These are phyloP conservation scores for Hepatocystis sp. DNA, from an alignment of 169 alveolate species.

Conservation along the genomic window DNA sequence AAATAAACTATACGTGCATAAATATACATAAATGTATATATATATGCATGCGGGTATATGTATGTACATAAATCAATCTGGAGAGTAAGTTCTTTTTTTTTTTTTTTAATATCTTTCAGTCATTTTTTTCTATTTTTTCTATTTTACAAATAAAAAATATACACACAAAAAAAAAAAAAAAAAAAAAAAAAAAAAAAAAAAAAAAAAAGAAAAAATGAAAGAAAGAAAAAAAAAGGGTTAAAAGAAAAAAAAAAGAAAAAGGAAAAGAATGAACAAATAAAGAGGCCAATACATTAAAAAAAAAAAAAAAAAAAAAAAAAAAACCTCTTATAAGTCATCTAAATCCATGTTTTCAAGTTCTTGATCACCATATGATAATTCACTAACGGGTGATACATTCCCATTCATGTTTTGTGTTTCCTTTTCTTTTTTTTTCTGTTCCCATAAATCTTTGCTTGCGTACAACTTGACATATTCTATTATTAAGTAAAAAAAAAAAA, in stretches of 20 bases:
- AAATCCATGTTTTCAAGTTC: constrained; percentile 52
- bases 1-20: constrained; percentile 5
- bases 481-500: not conserved
- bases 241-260: not conserved
- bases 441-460: constrained; percentile 87
- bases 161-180: constrained; percentile 27
- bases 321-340: constrained; percentile 21
- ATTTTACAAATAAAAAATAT: constrained; percentile 22
- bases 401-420: constrained; percentile 38
- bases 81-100: not conserved
- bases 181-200: constrained; percentile 8
- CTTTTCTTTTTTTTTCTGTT: constrained; percentile 69
- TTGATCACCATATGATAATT: constrained; percentile 64
- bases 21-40: too few relatives aligned
- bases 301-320: too few relatives aligned
- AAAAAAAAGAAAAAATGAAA: not conserved
- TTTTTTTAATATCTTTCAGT: not conserved
- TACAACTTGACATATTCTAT: constrained; percentile 84
- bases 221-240: not conserved
- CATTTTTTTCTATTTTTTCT: constrained; percentile 2
- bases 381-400: constrained; percentile 66
- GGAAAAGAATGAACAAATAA: constrained; percentile 2
- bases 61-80: not conserved
- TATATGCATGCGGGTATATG: too few relatives aligned
- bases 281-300: too few relatives aligned